Base-by-base conservation (phyloP, 257 asterid species). In the Solanum raphanifolium region DNA sequence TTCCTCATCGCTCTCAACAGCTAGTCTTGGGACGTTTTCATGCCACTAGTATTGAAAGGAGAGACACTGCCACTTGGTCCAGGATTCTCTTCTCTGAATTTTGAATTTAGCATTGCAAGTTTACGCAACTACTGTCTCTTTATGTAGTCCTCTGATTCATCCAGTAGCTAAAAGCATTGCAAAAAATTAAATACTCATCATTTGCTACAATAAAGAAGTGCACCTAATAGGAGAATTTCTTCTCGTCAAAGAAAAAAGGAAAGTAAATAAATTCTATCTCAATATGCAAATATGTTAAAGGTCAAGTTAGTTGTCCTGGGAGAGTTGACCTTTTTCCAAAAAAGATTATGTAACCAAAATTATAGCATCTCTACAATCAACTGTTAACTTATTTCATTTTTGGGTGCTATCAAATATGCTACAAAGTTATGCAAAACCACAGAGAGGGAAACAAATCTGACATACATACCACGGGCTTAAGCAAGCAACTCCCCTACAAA, bases 21-120 rank as follows among this genome's bases (percentile, higher is more conserved):
- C 98, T 98, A 27, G 98, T 95, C 91, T 97, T 97, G 58, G 99
- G 98, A 87, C 99, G 98, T 52, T 91, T 97, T 97, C 99, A 95
- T 93, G 88, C 98, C 98, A 74, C 95, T 93, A 69, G 94, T 92
- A 91, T 94, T 96, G 93, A 97, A 97, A 90, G 98, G 98, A 6
- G 99, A 97, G 79, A 94, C 93, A 23, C 99, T 94, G 89, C 98
- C 98, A 88, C 98, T 95, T 48, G 99, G 99, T 83, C 99, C 98
- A 7, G 99, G 99, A 86, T 98, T 95, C 90, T 96, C 99, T 91
- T 97, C 99, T 91, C 98, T 94, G 87, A 94, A 92, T 85, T 93
- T 94, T 60, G 99, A 97, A 91, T 97, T 96, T 86, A 96, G 91
- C 96, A 97, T 79, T 27, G 99, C 99, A 39, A 97, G 94, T 91